phyloP scores from a whole-genome alignment of 139 green algal genomes.

The Asterochloris erici region DNA sequence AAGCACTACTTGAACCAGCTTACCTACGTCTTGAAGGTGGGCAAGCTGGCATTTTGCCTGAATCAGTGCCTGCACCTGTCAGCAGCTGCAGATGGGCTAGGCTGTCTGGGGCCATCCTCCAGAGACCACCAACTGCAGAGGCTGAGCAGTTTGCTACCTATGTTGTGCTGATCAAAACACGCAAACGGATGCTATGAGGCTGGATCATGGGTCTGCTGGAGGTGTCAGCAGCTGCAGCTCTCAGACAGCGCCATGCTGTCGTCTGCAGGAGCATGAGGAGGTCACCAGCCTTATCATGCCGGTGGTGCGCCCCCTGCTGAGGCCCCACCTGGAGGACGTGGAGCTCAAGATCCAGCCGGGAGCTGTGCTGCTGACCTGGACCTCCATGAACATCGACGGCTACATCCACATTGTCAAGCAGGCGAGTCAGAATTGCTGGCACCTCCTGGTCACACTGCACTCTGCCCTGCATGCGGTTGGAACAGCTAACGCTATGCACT shows the following conservation, averaged over 20 bases:
- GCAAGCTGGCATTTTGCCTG: not conserved
- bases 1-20: conserved; percentile 87
- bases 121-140: not conserved
- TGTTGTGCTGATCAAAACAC: not conserved
- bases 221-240: not conserved
- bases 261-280: conserved; percentile 59
- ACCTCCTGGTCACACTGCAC: not conserved
- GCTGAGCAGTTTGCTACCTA: not conserved
- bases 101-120: not conserved
- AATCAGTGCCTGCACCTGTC: not conserved
- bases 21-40: conserved; percentile 53
- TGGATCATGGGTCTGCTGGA: not conserved
- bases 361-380: conserved; percentile 81
- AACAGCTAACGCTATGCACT: not conserved
- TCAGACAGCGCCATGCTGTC: not conserved
- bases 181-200: not conserved
- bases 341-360: conserved; percentile 82
- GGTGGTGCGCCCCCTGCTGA: conserved; percentile 74
- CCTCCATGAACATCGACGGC: conserved; percentile 89
- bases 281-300: conserved; percentile 53
- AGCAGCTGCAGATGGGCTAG: not conserved
- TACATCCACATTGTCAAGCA: conserved; percentile 86
- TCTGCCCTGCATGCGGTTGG: not conserved
- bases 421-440: conserved; percentile 23
- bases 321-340: conserved; percentile 83